A percentile compares a stretch with the other conserved stretches of the same genome.
Conservation (phyloP, 805 yeast genomes). For the Ascoidea rubescens region DNA sequence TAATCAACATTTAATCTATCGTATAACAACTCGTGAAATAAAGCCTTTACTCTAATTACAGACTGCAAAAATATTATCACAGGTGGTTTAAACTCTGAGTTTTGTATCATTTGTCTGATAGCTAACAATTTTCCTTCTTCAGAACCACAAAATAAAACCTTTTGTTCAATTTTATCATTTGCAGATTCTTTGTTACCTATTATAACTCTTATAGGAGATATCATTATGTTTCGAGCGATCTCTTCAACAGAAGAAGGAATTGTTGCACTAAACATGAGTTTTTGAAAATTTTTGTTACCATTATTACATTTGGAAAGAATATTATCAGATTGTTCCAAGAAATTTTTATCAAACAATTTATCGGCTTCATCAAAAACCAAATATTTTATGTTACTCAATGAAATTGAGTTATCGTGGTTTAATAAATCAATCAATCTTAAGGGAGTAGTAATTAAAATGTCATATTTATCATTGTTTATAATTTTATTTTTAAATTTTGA, state of each 20-base stretch:
- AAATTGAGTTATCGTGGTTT: conserved; percentile 37
- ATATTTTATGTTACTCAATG: conserved; percentile 53
- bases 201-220: conserved; percentile 60
- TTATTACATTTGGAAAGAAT: conserved; percentile 44
- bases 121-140: conserved; percentile 95
- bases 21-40: conserved; percentile 83
- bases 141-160: conserved; percentile 72
- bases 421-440: conserved; percentile 72
- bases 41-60: conserved; percentile 85
- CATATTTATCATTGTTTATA: conserved; percentile 41
- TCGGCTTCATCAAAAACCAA: conserved; percentile 94
- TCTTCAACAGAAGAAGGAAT: conserved; percentile 89
- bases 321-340: conserved; percentile 82
- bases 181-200: conserved; percentile 95
- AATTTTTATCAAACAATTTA: conserved; percentile 74
- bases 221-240: conserved; percentile 74
- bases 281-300: conserved; percentile 27
- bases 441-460: conserved; percentile 79
- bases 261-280: conserved; percentile 88
- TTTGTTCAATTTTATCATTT: conserved; percentile 67
- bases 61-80: conserved; percentile 85
- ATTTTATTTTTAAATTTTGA: conserved; percentile 50
- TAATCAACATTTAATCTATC: conserved; percentile 91
- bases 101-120: conserved; percentile 72
- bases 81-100: conserved; percentile 85